Percentiles rank a stretch among this genome's conserved stretches.
Evolutionary conservation across 2,329 filamentous ascomycete genomes (phyloP).

Genomic region (Neonectria punicea): DNA sequence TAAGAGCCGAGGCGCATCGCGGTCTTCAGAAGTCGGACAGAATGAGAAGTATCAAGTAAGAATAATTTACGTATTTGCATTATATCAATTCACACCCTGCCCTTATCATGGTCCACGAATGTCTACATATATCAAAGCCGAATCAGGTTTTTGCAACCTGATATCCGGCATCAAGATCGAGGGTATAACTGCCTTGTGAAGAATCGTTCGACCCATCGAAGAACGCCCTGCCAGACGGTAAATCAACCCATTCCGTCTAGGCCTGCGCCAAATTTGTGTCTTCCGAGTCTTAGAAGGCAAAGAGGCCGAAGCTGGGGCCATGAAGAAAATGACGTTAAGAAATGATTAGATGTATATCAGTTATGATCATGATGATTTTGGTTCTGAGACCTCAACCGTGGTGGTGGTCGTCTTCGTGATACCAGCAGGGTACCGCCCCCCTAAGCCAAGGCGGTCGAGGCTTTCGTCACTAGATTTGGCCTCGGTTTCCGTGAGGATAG

Average conservation of each 20-base stretch:
- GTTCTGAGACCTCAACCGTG: slow-evolving; percentile 36
- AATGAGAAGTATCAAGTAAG: background rate
- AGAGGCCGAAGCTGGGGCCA: background rate
- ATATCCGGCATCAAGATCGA: background rate
- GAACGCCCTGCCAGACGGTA: background rate
- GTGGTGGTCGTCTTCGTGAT: slow-evolving; percentile 47
- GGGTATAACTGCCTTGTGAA: background rate
- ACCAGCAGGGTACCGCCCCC: slow-evolving; percentile 18
- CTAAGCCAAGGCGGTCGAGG: slow-evolving; percentile 20
- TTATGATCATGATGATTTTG: slow-evolving; percentile 3
- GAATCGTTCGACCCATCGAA: background rate
- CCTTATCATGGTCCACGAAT: background rate
- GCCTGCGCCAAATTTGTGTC: background rate
- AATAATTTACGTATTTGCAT: background rate
- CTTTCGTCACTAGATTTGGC: slow-evolving; percentile 42
- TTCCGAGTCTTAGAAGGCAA: background rate
- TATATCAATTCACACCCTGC: background rate
- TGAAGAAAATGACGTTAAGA: background rate
- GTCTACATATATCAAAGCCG: background rate
- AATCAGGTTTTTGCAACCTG: background rate
- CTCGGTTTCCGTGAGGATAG: slow-evolving; percentile 35
- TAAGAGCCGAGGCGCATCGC: too few relatives aligned
- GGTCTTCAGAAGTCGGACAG: background rate
- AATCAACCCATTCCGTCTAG: background rate
- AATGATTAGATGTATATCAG: background rate